phyloP scores from a whole-genome alignment of 495 filamentous ascomycete genomes.

The Hypoxylon lenormandii region DNA sequence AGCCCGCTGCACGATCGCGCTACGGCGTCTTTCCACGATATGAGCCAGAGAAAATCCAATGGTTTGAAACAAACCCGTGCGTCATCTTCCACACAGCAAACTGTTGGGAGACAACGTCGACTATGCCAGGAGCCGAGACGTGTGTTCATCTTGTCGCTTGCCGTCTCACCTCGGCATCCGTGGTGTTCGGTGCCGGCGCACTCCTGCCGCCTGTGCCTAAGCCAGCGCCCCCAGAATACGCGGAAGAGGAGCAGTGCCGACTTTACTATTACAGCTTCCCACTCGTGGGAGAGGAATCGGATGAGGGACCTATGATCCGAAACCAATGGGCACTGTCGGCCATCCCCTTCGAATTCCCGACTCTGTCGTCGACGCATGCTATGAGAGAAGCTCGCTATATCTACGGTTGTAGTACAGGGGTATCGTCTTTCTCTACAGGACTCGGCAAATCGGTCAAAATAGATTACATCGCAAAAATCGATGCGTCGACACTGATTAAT shows the following conservation, averaged over 20 bases:
- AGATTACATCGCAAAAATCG: slow-evolving; percentile 69
- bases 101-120: slow-evolving; percentile 64
- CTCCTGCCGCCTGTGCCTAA: slow-evolving; percentile 60
- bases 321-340: slow-evolving; percentile 72
- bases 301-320: slow-evolving; percentile 53
- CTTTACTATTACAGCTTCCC: slow-evolving; percentile 73
- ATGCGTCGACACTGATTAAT: slow-evolving; percentile 62
- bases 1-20: slow-evolving; percentile 64
- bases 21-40: slow-evolving; percentile 74
- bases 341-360: slow-evolving; percentile 74
- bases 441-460: slow-evolving; percentile 71
- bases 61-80: slow-evolving; percentile 73
- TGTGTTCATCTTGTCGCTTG: slow-evolving; percentile 71
- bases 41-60: slow-evolving; percentile 64
- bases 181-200: slow-evolving; percentile 70
- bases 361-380: slow-evolving; percentile 60
- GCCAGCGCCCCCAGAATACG: slow-evolving; percentile 50
- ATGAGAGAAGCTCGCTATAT: slow-evolving; percentile 68
- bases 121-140: slow-evolving; percentile 35
- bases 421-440: slow-evolving; percentile 62
- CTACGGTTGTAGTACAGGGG: slow-evolving; percentile 66
- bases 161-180: slow-evolving; percentile 68
- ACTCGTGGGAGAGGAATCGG: slow-evolving; percentile 36
- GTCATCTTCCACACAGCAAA: slow-evolving; percentile 77
- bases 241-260: slow-evolving; percentile 71